Base-by-base conservation (phyloP, 1,284 basidiomycete genomes). In the Moniliella sp. region DNA sequence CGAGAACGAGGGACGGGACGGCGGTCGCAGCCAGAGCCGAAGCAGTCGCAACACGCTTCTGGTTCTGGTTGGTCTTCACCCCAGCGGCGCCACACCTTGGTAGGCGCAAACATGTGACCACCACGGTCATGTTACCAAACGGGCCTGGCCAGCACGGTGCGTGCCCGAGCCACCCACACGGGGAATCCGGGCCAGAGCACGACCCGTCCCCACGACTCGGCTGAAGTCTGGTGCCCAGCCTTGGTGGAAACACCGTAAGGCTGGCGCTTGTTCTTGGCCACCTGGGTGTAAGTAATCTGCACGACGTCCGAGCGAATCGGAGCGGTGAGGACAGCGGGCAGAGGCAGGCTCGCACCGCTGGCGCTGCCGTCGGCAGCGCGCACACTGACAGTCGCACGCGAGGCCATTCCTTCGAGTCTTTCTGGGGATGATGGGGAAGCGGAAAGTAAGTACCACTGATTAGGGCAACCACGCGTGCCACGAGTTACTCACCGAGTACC, bases 121-220 rank as follows among this genome's bases (percentile, higher is more conserved):
- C 88, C 86, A 28, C 57, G 57, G 43, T 50, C 49, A 52, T 53
- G 54, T 57, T 56, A 64, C 88, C 91, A 69, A 97, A 94, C 26
- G 91, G 86, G 63, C 91, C 72, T 91, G 84, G 45, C 88, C 88
- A 43, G 88, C 88, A 57, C 91, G 81, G 71, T 88, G 82, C 50
- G 91, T 97, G 69, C 88, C 91, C 65, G 81, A 79, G 65, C 91
- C 88, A 63, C 83, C 83, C 46, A 97, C 88, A 82, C 91, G 88
- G 66, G 91, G 91, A 64, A 97, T 97, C 88, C 88, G 88, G 31
- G 88, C 91, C 48, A 99, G 88, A 55, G 91, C 91, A 69, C 91
- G 84, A 78, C 88, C 88, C 53, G 88, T 99, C 88, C 88, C 88
- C 88, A 99, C 32, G 91, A 97, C 66, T 88, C 83, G 47, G 88